A percentile compares a stretch with the other conserved stretches of the same genome.
Evolutionary conservation across 2,329 filamentous ascomycete species (phyloP).

Genomic region (Iodosphaeria phyllophila): DNA sequence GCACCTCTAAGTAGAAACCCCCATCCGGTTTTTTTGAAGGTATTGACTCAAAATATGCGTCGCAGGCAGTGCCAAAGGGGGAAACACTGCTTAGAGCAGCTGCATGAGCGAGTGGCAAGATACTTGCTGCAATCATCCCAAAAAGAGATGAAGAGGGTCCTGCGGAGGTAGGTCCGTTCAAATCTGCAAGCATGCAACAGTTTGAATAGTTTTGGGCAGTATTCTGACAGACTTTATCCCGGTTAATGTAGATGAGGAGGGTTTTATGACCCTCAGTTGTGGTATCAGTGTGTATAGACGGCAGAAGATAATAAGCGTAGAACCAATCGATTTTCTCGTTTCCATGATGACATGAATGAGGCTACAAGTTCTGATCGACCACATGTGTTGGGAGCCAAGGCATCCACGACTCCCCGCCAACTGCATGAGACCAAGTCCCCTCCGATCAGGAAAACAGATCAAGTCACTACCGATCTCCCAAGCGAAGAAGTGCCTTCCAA

Average conservation of each 20-base stretch:
- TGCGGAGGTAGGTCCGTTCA: slow-evolving; percentile 50
- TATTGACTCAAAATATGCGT: slow-evolving; percentile 36
- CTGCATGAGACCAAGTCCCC: no score
- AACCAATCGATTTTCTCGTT: no score
- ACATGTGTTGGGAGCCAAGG: no score
- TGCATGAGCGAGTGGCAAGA: slow-evolving; percentile 64
- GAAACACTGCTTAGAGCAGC: slow-evolving; percentile 60
- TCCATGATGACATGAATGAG: no score
- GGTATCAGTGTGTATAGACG: slow-evolving; percentile 48
- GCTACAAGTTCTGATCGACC: no score
- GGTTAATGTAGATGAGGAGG: slow-evolving; percentile 48
- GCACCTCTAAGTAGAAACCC: no score
- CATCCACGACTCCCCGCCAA: no score
- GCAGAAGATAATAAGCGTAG: slow-evolving; percentile 16
- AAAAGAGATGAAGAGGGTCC: slow-evolving; percentile 53
- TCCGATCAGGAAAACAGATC: no score
- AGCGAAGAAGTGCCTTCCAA: no score
- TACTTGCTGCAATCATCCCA: slow-evolving; percentile 50
- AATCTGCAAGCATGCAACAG: slow-evolving; percentile 82
- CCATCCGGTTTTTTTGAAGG: no score
- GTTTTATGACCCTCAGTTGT: slow-evolving; percentile 75
- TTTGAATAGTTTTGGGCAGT: slow-evolving; percentile 71
- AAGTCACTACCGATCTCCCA: no score
- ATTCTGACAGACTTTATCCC: slow-evolving; percentile 66
- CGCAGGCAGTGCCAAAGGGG: slow-evolving; percentile 55